Base-by-base conservation (phyloP, 2,329 filamentous ascomycete genomes). In the Gaeumannomyces tritici region DNA sequence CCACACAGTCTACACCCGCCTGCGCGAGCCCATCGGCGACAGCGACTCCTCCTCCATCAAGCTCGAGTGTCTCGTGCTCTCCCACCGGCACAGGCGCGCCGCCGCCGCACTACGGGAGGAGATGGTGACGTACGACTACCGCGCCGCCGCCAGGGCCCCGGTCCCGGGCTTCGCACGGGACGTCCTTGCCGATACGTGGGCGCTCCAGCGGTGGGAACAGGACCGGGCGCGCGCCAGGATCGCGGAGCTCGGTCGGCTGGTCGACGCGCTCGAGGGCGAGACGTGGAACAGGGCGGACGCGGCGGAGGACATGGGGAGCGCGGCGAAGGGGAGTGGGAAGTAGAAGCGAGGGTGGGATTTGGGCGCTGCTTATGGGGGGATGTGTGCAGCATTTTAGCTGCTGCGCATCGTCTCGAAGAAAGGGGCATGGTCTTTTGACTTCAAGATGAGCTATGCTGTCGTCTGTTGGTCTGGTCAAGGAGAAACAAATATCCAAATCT, bases 71-170 rank as follows among this genome's bases (percentile, higher is more conserved):
- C 71, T 85, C n/a, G 79, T 96, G 60, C 72, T 96, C 21, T 96
- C 91, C 0, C 90, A 96, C 72, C 77, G 79, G 54, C 86, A 90
- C 69, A 86, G 87, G 69, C 81, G 92, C 26, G 79, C 85, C 18
- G 89, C 90, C 11, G 91, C 92, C 4, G 79, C 87, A 56, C 89
- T 89, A 63, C 79, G 85, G 31, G 93, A 97, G 74, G 89, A 93
- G 67, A 85, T 91, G 63, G 88, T 90, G 12, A 79, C 91, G 0
- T 96, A 95, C 74, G 89, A 96, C 75, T 78, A 81, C 66, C 66
- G 67, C 31, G 65, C 65, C 0, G 74, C 68, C 0, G 68, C 69
- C 61, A 77, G 75, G 69, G 71, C 77, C 2, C 69, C 71, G 24
- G 68, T 81, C 68, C 73, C 74, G 24, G 67, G 65, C 0, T 80